Evolutionary conservation across 176 grass and related monocot genomes (phyloP).

Genomic region (Musa itinerans): DNA sequence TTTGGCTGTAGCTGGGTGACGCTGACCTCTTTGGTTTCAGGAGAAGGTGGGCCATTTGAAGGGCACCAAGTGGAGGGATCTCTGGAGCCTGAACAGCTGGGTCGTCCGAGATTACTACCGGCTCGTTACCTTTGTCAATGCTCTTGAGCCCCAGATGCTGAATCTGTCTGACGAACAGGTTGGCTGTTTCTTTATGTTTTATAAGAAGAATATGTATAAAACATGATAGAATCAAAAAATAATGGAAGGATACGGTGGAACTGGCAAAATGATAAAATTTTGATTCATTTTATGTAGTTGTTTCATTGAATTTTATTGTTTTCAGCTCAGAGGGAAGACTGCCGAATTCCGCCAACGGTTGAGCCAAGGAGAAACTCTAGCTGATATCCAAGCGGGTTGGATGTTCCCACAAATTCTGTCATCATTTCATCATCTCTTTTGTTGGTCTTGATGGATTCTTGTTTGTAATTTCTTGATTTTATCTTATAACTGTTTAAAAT

Average conservation of each 20-base stretch:
- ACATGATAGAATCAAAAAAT: no score
- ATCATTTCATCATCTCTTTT: background rate
- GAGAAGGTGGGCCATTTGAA: conserved; percentile 7
- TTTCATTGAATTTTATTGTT: background rate
- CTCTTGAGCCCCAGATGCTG: conserved; percentile 44
- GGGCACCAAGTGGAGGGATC: conserved; percentile 44
- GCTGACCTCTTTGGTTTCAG: conserved; percentile 1
- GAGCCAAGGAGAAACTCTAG: conserved; percentile 57
- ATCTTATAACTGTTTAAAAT: background rate
- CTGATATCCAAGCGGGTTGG: conserved; percentile 68
- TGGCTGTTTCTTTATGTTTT: background rate
- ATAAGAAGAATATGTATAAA: background rate
- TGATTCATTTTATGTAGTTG: no score
- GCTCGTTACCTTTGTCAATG: conserved; percentile 56
- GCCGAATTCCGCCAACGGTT: conserved; percentile 56
- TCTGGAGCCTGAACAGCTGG: conserved; percentile 76
- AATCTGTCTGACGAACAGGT: conserved; percentile 90
- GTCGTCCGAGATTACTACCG: conserved; percentile 74
- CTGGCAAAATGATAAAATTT: no score
- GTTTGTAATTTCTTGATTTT: background rate
- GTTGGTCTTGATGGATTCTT: background rate
- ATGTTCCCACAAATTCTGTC: background rate
- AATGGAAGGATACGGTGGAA: no score
- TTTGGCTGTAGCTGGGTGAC: background rate
- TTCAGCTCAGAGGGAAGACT: conserved; percentile 68